Evolutionary conservation across 148 eudicot species (phyloP).

Genomic region (Nyssa sinensis): DNA sequence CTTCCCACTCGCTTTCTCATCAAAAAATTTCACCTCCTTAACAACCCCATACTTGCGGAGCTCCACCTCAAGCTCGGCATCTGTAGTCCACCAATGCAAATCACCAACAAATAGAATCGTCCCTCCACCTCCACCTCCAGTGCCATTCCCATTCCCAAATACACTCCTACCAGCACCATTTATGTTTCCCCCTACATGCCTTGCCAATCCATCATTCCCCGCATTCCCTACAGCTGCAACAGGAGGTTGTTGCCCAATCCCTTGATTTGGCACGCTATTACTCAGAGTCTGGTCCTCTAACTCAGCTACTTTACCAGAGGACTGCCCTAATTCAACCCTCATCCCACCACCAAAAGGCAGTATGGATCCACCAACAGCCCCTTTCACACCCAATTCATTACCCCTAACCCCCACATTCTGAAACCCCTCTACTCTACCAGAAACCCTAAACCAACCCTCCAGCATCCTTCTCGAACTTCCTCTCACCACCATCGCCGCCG

Average conservation of each 20-base stretch:
- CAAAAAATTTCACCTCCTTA: conserved; percentile 81
- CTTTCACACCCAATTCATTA: conserved; percentile 23
- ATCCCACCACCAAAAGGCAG: conserved; percentile 42
- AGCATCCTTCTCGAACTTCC: conserved; percentile 31
- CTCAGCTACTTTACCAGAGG: conserved; percentile 39
- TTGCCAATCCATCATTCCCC: conserved; percentile 39
- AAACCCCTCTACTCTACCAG: conserved; percentile 40
- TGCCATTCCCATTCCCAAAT: conserved; percentile 22
- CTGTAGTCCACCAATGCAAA: conserved; percentile 98
- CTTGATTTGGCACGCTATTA: conserved; percentile 31
- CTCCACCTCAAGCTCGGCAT: conserved; percentile 74
- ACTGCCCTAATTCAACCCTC: conserved; percentile 59
- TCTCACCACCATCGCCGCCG: conserved; percentile 22
- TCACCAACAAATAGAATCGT: conserved; percentile 84
- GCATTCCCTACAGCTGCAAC: conserved; percentile 30
- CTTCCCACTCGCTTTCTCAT: conserved; percentile 86
- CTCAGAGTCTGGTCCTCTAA: conserved; percentile 39
- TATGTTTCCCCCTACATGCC: conserved; percentile 45
- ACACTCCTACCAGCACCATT: conserved; percentile 41
- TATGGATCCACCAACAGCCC: conserved; percentile 17
- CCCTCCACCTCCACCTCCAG: conserved; percentile 43
- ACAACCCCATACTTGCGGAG: conserved; percentile 72
- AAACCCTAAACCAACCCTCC: conserved; percentile 23
- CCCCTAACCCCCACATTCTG: conserved; percentile 44
- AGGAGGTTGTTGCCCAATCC: conserved; percentile 32